Conservation (phyloP, 169 alveolate genomes). For the Eimeria falciformis region DNA sequence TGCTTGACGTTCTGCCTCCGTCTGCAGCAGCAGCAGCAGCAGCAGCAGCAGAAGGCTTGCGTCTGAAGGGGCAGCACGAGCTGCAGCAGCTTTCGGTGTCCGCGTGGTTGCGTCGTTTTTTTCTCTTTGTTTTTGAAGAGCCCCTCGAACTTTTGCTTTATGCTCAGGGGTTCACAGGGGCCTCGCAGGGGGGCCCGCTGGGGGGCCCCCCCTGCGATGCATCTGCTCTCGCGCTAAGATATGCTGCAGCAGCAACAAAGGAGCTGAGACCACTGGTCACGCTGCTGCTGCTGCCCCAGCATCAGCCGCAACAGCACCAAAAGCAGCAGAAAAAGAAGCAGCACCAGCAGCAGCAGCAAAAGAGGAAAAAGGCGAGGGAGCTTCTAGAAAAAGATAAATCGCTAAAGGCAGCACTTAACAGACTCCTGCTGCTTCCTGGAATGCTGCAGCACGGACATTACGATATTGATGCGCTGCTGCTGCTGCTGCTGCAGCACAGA, state of each 20-base stretch:
- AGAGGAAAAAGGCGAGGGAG: background rate
- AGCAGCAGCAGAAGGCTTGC: slow-evolving; percentile 12
- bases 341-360: background rate
- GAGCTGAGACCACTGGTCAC: slow-evolving; percentile 11
- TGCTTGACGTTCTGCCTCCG: slow-evolving; percentile 15
- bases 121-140: background rate
- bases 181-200: slow-evolving; percentile 9
- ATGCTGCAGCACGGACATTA: slow-evolving; percentile 24
- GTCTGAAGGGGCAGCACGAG: background rate
- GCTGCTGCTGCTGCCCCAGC: slow-evolving; percentile 9
- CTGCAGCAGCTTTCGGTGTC: slow-evolving; percentile 19
- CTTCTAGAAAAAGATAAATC: background rate
- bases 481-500: slow-evolving; percentile 28
- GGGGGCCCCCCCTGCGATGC: slow-evolving; percentile 14
- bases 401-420: background rate
- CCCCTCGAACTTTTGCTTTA: background rate
- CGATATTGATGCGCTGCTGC: slow-evolving; percentile 14
- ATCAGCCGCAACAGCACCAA: background rate
- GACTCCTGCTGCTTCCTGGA: slow-evolving; percentile 5
- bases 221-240: background rate
- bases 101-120: background rate
- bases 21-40: slow-evolving; percentile 10
- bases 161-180: background rate
- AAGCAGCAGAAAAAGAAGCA: background rate
- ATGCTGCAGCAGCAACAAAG: slow-evolving; percentile 5